Conservation (phyloP, 768 basidiomycete species). For the Daedaleopsis sinensis region DNA sequence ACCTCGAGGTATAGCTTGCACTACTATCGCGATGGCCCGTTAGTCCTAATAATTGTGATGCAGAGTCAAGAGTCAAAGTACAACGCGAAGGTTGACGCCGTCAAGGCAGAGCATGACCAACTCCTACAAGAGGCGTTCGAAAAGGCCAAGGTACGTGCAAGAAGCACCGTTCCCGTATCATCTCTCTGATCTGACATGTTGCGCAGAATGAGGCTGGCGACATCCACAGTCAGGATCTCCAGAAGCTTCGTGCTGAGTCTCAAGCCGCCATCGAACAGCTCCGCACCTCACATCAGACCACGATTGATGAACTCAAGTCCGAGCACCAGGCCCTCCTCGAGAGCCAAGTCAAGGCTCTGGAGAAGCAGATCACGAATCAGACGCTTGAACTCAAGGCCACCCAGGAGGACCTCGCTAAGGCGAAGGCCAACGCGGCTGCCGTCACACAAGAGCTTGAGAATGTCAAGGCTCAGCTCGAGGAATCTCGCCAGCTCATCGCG, state of each 20-base stretch:
- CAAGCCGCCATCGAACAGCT: constrained; percentile 71
- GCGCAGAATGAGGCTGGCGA: constrained; percentile 70
- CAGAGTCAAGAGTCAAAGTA: constrained; percentile 76
- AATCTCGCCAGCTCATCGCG: constrained; percentile 51
- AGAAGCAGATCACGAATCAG: constrained; percentile 65
- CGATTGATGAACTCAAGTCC: constrained; percentile 61
- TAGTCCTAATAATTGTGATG: constrained; percentile 8
- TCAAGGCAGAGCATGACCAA: constrained; percentile 65
- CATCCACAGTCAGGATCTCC: constrained; percentile 69
- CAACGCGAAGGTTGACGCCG: constrained; percentile 61
- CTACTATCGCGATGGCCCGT: not conserved
- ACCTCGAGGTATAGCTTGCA: constrained; percentile 61
- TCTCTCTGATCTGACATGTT: constrained; percentile 1
- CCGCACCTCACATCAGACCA: constrained; percentile 58
- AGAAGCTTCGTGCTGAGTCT: constrained; percentile 67
- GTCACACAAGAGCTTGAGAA: constrained; percentile 56
- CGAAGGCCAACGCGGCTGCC: constrained; percentile 60
- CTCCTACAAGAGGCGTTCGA: constrained; percentile 73
- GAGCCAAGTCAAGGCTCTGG: constrained; percentile 53
- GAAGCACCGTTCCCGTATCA: not conserved
- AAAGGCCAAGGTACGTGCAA: constrained; percentile 66
- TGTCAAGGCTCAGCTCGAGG: constrained; percentile 66
- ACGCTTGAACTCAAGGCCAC: constrained; percentile 82
- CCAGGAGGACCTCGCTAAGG: constrained; percentile 78
- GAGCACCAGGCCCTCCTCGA: constrained; percentile 68